Percentiles rank a stretch among this genome's conserved stretches.
phyloP scores from a whole-genome alignment of 768 basidiomycete species.

The Phylloporus sp. region DNA sequence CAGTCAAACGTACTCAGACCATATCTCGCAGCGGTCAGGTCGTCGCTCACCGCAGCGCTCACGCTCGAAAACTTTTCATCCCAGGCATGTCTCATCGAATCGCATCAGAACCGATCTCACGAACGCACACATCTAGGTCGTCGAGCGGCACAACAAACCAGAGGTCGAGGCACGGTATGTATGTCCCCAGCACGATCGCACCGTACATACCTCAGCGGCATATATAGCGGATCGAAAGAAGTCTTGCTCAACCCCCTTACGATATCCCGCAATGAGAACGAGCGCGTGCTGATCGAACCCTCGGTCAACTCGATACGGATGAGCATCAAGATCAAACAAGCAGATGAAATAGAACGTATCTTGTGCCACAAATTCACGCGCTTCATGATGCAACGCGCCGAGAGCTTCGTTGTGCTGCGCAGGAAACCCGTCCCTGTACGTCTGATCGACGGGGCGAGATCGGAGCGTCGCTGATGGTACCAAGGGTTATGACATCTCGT shows the following conservation, averaged over 20 bases:
- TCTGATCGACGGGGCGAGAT: conserved; percentile 17
- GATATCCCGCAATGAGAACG: conserved; percentile 96
- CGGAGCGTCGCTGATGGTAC: conserved; percentile 5
- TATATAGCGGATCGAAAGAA: conserved; percentile 81
- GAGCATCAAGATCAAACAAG: conserved; percentile 98
- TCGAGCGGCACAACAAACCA: conserved; percentile 96
- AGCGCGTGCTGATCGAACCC: conserved; percentile 94
- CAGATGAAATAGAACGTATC: conserved; percentile 97
- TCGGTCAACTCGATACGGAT: conserved; percentile 96
- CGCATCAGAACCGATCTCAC: conserved; percentile 10
- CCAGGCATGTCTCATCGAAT: conserved; percentile 38
- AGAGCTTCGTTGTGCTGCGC: conserved; percentile 94
- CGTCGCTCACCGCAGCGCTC: conserved; percentile 94
- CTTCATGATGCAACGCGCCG: conserved; percentile 98
- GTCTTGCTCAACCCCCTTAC: conserved; percentile 89
- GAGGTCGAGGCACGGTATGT: conserved; percentile 85
- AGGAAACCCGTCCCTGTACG: conserved; percentile 86
- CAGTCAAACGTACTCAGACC: conserved; percentile 95
- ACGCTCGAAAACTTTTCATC: conserved; percentile 98
- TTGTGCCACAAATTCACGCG: conserved; percentile 97
- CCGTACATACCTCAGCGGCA: conserved; percentile 2
- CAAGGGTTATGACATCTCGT: conserved; percentile 97
- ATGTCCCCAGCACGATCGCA: neutral
- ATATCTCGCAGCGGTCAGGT: conserved; percentile 92
- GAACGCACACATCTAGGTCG: conserved; percentile 50